Conservation (phyloP, 805 yeast species). For the Debaryomyces castellii region DNA sequence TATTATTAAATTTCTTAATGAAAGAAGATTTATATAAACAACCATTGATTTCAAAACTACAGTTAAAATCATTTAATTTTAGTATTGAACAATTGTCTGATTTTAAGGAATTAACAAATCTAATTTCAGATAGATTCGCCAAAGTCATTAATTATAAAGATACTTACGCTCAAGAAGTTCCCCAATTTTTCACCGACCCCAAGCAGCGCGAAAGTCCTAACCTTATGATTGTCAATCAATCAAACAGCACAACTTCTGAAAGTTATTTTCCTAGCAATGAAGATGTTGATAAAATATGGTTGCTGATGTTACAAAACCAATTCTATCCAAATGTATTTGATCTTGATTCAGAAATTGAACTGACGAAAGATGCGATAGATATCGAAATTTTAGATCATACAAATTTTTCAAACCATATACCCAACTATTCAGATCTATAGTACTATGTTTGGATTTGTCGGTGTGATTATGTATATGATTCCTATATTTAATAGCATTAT, state of each 20-base stretch:
- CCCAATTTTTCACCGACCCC: not conserved
- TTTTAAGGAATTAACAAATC: conserved; percentile 22
- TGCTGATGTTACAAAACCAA: conserved; percentile 1
- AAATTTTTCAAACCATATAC: not conserved
- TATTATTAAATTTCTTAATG: not conserved
- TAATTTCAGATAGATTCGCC: conserved; percentile 2
- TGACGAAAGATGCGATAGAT: not conserved
- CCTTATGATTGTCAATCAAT: not conserved
- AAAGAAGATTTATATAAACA: conserved; percentile 26
- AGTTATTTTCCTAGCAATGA: not conserved
- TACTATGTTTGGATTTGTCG: too few species aligned
- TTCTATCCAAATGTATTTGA: not conserved
- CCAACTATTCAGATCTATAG: too few species aligned
- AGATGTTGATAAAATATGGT: not conserved
- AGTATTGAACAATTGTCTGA: conserved; percentile 15
- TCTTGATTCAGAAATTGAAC: not conserved
- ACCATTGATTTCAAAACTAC: conserved; percentile 22
- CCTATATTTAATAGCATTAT: too few species aligned
- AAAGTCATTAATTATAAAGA: conserved; percentile 9
- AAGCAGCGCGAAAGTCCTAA: not conserved
- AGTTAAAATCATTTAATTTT: conserved; percentile 12
- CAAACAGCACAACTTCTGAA: not conserved
- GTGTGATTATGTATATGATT: too few species aligned
- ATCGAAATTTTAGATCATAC: not conserved
- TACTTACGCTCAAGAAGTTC: not conserved